Evolutionary conservation across 2,329 filamentous ascomycete species (phyloP).

Genomic region (Sporothrix luriei): DNA sequence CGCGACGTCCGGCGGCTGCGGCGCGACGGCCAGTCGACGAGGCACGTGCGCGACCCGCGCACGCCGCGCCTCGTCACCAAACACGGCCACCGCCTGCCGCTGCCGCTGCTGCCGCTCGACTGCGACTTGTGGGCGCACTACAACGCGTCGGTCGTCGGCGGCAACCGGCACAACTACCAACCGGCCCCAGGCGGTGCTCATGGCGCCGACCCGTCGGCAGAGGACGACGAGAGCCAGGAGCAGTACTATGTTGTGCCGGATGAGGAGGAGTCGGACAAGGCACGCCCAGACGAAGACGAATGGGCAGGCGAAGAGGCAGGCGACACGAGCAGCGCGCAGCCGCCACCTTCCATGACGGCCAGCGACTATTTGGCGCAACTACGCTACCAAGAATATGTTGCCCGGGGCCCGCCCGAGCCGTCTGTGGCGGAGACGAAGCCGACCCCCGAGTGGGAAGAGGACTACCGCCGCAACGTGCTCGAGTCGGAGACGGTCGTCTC

Average conservation of each 20-base stretch:
- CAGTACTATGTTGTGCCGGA: background rate
- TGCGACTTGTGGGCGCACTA: conserved; percentile 24
- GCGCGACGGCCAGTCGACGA: background rate
- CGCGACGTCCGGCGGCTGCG: background rate
- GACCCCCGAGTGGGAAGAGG: conserved; percentile 24
- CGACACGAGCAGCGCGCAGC: background rate
- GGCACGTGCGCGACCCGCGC: background rate
- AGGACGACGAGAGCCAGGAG: background rate
- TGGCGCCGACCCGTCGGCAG: background rate
- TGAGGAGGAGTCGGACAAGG: background rate
- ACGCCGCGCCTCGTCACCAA: conserved; percentile 34
- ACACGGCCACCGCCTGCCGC: conserved; percentile 35
- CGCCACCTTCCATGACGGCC: background rate
- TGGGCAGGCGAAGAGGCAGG: background rate
- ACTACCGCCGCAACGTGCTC: conserved; percentile 30
- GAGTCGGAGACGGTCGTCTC: conserved; percentile 21
- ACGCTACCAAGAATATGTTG: conserved; percentile 3
- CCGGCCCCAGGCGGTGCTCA: background rate
- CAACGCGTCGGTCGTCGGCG: conserved; percentile 4
- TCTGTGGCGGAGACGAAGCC: background rate
- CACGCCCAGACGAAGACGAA: too few species aligned
- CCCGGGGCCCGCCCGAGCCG: background rate
- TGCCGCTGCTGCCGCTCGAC: conserved; percentile 30
- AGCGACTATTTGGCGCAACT: background rate
- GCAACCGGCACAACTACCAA: background rate